phyloP scores from a whole-genome alignment of 2,329 filamentous ascomycete genomes.

The Cladosporium velox region DNA sequence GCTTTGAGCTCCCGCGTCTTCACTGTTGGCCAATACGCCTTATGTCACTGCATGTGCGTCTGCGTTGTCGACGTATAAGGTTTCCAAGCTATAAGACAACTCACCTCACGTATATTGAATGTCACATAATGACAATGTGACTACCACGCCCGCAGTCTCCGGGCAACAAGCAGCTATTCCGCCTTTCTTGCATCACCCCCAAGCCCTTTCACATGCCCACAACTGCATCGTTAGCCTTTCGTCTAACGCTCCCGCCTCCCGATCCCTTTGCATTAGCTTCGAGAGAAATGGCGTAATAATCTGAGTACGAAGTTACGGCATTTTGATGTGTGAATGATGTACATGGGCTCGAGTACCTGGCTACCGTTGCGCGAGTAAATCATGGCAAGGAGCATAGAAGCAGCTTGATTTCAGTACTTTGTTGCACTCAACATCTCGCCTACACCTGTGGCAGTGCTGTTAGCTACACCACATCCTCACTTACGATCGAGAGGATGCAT shows the following conservation, averaged over 20 bases:
- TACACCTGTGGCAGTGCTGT: no score
- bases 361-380: background rate
- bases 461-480: no score
- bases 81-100: background rate
- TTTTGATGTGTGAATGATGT: background rate
- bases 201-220: slow-evolving; percentile 7
- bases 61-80: background rate
- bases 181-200: background rate
- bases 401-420: background rate
- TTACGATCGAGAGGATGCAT: background rate
- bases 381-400: background rate
- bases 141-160: background rate
- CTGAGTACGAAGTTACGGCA: background rate
- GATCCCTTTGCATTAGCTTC: slow-evolving; percentile 3
- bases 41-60: background rate
- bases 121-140: background rate
- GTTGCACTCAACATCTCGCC: no score
- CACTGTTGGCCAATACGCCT: background rate
- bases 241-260: background rate
- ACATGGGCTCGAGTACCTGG: background rate
- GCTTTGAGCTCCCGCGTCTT: background rate
- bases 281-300: background rate
- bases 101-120: background rate
- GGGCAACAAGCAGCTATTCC: background rate
- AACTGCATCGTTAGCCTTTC: background rate